Evolutionary conservation across 108 stramenopile species (phyloP), one percentile per base, ranked within the genome.

Genomic region (Discostella pseudostelligera): DNA sequence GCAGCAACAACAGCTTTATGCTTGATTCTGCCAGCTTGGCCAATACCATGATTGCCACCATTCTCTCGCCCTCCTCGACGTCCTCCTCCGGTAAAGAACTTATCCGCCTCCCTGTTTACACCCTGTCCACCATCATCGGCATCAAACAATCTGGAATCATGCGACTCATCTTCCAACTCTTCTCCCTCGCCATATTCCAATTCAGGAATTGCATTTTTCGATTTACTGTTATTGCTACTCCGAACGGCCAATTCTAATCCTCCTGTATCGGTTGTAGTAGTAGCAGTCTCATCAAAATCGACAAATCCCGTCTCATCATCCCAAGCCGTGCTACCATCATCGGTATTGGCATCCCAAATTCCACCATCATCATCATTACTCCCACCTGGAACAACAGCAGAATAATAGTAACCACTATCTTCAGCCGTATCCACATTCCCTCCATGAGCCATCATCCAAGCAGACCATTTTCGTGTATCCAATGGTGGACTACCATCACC

Each of bases 111-210:
- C 42, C 57, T 43, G 10, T 69, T 55, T 28, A 69, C 46, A 1
- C 67, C 67, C 14, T 22, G 36, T 12, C 75, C 75, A 3, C 67
- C 62, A 56, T 69, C 67, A 21, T 68, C 66, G 13, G 44, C 56
- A 69, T 76, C 75, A 51, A 76, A 76, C 56, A 76, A 39, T 26
- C 75, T 49, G 25, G 46, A 44, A 56, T 76, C 75, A 56, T 76
- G 75, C 21, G 46, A 50, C 42, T 65, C 54, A 59, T 76, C 75
- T 40, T 75, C 74, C 39, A 75, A 45, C 55, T 75, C 74, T 1
- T 75, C 66, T 21, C 74, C 74, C 32, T 75, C 74, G 19, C 74
- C 74, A 48, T 67, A 75, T 29, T 76, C 75, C 43, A 76, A 51
- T 17, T 75, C 74, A 29, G 49, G 14, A 22, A 53, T 53, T 16